Evolutionary conservation across 257 asterid species (phyloP).

Genomic region (Solanum lycopersicoides): DNA sequence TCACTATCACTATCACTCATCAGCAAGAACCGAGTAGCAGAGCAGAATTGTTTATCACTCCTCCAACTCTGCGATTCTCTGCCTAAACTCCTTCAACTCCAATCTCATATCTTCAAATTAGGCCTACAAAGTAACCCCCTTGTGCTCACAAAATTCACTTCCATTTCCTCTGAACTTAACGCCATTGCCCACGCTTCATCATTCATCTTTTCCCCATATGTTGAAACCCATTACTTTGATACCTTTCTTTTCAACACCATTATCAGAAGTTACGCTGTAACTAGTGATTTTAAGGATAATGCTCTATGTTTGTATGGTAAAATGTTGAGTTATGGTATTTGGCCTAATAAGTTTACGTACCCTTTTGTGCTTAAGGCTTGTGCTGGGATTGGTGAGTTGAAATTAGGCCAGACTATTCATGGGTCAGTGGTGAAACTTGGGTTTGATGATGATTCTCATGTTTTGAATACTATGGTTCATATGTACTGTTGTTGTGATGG

Average conservation of each 20-base stretch:
- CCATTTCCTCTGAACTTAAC: constrained; percentile 45
- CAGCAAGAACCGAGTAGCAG: constrained; percentile 37
- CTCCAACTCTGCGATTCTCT: constrained; percentile 50
- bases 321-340: constrained; percentile 35
- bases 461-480: constrained; percentile 52
- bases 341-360: constrained; percentile 63
- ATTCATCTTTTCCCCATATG: constrained; percentile 38
- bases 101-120: constrained; percentile 40
- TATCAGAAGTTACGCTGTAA: constrained; percentile 53
- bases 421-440: constrained; percentile 49
- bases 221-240: constrained; percentile 37
- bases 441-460: constrained; percentile 38
- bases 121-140: constrained; percentile 56
- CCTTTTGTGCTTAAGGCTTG: constrained; percentile 80
- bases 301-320: constrained; percentile 29
- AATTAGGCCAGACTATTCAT: constrained; percentile 39
- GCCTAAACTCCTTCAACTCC: constrained; percentile 52
- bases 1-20: neutral
- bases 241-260: constrained; percentile 70
- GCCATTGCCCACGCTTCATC: constrained; percentile 47
- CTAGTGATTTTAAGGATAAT: constrained; percentile 18
- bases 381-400: constrained; percentile 52
- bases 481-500: constrained; percentile 46
- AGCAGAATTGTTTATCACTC: constrained; percentile 56
- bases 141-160: constrained; percentile 58